Evolutionary conservation across 2,329 filamentous ascomycete genomes (phyloP), one percentile per base, ranked within the genome.

Genomic region (Botrytis paeoniae): DNA sequence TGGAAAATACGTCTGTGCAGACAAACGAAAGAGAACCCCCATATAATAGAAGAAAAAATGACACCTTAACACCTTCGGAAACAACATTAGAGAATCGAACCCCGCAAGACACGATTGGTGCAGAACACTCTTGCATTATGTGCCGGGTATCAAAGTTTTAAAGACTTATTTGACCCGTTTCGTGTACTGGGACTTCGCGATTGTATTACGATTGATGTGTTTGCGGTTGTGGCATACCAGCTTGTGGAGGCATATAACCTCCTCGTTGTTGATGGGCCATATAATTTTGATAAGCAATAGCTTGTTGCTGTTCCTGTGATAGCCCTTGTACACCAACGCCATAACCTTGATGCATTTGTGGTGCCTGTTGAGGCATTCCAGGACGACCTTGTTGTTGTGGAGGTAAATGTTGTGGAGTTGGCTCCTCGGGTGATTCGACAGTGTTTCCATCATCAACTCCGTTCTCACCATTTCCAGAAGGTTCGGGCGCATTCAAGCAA

Each of bases 401-500:
- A 65, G 92, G 92, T 73, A 97, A 87, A 79, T 94, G 92, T 79
- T 88, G 89, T 80, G 92, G 91, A 76, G 90, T 84, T 74, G 94
- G 91, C 82, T 98, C 96, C 83, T 98, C 96, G 71, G 95, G 95
- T 2, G 95, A 97, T 77, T 98, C 94, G 80, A 94, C 92, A 76
- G 92, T 89, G 78, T 92, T 92, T 75, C 86, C 84, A 76, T 92
- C 91, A 76, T 95, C 92, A 75, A 93, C 91, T 69, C 92, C 92
- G 78, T 94, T 94, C 81, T 97, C 93, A 80, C 90, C 91, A 80
- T 93, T 93, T 48, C 90, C 89, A 37, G 91, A 87, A 69, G 95
- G 95, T 83, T 99, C 96, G 60, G 96, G 96, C 32, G 96, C 96
- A 83, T 99, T 99, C 75, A 99, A 85, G 82, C 96, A 99, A 69